Evolutionary conservation across 2,329 filamentous ascomycete genomes (phyloP).

Genomic region (Ophiostoma triangulosporum): DNA sequence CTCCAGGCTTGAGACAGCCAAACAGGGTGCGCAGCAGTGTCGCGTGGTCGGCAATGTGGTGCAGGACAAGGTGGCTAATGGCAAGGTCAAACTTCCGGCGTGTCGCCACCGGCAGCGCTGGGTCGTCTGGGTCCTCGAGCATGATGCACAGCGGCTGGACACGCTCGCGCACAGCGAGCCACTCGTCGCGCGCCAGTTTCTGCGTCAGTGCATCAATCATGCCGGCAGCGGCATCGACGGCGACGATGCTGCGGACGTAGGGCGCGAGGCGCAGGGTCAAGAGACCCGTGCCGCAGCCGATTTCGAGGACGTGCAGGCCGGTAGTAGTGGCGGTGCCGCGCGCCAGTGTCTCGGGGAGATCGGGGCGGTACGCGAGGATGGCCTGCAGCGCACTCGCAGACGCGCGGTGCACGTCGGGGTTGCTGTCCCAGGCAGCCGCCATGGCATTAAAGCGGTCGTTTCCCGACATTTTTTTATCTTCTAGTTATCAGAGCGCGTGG

Average conservation of each 20-base stretch:
- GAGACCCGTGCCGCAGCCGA: constrained; percentile 43
- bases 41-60: constrained; percentile 36
- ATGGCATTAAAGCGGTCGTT: constrained; percentile 40
- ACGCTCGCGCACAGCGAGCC: constrained; percentile 13
- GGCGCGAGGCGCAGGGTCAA: constrained; percentile 36
- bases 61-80: constrained; percentile 39
- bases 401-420: constrained; percentile 33
- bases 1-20: constrained; percentile 33
- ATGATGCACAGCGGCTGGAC: constrained; percentile 32
- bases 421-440: constrained; percentile 40
- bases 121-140: constrained; percentile 36
- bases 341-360: constrained; percentile 11
- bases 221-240: constrained; percentile 38
- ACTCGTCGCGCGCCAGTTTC: constrained; percentile 32
- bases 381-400: constrained; percentile 30
- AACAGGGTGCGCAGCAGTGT: constrained; percentile 31
- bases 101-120: constrained; percentile 23
- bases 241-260: constrained; percentile 31
- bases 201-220: constrained; percentile 38
- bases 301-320: constrained; percentile 35
- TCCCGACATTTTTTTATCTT: neutral
- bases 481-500: too few species aligned
- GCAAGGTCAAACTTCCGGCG: constrained; percentile 35
- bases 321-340: neutral
- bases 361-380: constrained; percentile 27